Percentiles rank a stretch among this genome's conserved stretches.
phyloP scores from a whole-genome alignment of 176 grass and related monocot genomes.

The maize (Zea mays) region Zm-B73-REFERENCE-NAM-5.0 NC_050102.1:148566501-148567000 shows the following conservation, averaged over 20 bases:
- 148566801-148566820: slow-evolving; percentile 70
- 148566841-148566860: slow-evolving; percentile 31
- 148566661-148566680: slow-evolving; percentile 62
- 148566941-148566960: background rate
- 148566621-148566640: slow-evolving; percentile 55
- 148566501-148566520: slow-evolving; percentile 59
- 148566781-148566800: slow-evolving; percentile 84
- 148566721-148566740: slow-evolving; percentile 84
- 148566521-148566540: slow-evolving; percentile 25
- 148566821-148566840: slow-evolving; percentile 39
- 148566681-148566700: slow-evolving; percentile 76
- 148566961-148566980: background rate
- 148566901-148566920: slow-evolving; percentile 19
- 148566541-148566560: background rate
- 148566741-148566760: slow-evolving; percentile 88
- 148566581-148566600: background rate
- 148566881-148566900: slow-evolving; percentile 9
- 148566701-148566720: slow-evolving; percentile 83
- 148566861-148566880: slow-evolving; percentile 20
- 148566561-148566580: background rate
- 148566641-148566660: slow-evolving; percentile 33
- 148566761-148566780: slow-evolving; percentile 75
- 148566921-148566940: slow-evolving; percentile 16
- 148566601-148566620: background rate
- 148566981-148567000: background rate